phyloP scores from a whole-genome alignment of 2,329 filamentous ascomycete genomes.

The Aureobasidium sp. region DNA sequence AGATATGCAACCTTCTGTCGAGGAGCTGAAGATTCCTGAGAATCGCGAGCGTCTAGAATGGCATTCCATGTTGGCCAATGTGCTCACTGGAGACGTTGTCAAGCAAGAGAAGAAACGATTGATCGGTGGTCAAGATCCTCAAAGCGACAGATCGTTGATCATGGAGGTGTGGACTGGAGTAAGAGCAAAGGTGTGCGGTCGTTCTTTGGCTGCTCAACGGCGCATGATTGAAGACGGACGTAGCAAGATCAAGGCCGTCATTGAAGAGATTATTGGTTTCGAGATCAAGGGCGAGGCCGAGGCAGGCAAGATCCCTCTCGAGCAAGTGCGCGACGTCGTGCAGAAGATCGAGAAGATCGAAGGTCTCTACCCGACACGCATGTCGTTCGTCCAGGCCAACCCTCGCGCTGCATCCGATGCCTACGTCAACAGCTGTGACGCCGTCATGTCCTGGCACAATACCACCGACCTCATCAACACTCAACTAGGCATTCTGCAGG shows the following conservation, averaged over 20 bases:
- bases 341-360: conserved; percentile 86
- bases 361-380: conserved; percentile 73
- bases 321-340: conserved; percentile 86
- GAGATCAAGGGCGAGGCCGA: conserved; percentile 90
- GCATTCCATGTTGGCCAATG: conserved; percentile 96
- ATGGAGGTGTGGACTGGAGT: conserved; percentile 82
- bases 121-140: conserved; percentile 72
- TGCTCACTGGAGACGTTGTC: conserved; percentile 92
- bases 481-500: conserved; percentile 81
- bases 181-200: conserved; percentile 73
- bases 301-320: conserved; percentile 75
- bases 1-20: conserved; percentile 76
- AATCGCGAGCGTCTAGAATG: conserved; percentile 90
- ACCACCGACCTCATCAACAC: conserved; percentile 95
- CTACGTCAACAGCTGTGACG: conserved; percentile 77
- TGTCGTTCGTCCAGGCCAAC: conserved; percentile 66
- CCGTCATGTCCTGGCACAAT: conserved; percentile 93
- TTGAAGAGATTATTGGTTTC: conserved; percentile 89
- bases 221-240: conserved; percentile 84
- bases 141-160: conserved; percentile 60
- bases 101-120: conserved; percentile 95
- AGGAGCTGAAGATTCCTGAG: conserved; percentile 80
- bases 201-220: conserved; percentile 75
- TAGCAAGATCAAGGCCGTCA: conserved; percentile 60
- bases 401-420: conserved; percentile 67